Conservation (phyloP, 163 green algal species). For the Volvox carteri region DNA sequence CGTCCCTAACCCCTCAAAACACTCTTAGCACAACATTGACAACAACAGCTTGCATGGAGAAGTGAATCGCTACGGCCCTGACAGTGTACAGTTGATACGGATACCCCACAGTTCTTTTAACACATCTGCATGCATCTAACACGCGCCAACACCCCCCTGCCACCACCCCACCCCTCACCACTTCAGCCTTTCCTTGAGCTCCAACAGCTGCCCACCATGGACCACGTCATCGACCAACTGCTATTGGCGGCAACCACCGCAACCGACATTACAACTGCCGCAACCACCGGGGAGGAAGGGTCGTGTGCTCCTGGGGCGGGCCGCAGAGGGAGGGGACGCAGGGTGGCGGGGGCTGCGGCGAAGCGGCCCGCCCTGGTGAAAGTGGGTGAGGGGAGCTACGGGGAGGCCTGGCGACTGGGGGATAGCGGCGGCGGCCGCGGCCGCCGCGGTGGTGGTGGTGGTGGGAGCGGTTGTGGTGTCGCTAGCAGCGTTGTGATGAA, state of each 20-base stretch:
- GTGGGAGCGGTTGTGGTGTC: background rate
- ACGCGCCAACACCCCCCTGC: too few species aligned
- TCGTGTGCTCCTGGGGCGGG: background rate
- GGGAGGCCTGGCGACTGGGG: slow-evolving; percentile 40
- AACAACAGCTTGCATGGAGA: too few species aligned
- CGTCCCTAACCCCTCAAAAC: too few species aligned
- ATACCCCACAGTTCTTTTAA: too few species aligned
- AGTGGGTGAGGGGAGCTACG: slow-evolving; percentile 59
- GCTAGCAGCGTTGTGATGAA: slow-evolving; percentile 85
- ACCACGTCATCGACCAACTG: background rate
- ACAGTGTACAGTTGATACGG: too few species aligned
- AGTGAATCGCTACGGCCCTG: too few species aligned
- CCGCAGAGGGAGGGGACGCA: background rate
- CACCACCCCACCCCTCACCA: background rate
- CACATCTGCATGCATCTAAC: too few species aligned
- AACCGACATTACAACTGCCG: too few species aligned
- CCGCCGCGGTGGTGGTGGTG: background rate
- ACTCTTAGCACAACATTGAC: too few species aligned
- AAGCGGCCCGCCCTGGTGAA: slow-evolving; percentile 18
- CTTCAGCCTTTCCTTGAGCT: background rate
- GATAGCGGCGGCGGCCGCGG: slow-evolving; percentile 57
- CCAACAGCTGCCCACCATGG: background rate
- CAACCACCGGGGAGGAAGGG: background rate
- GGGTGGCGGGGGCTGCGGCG: background rate
- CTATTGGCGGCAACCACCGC: background rate